Evolutionary conservation across 2,329 filamentous ascomycete species (phyloP).

Genomic region (Sarocladium kiliense): DNA sequence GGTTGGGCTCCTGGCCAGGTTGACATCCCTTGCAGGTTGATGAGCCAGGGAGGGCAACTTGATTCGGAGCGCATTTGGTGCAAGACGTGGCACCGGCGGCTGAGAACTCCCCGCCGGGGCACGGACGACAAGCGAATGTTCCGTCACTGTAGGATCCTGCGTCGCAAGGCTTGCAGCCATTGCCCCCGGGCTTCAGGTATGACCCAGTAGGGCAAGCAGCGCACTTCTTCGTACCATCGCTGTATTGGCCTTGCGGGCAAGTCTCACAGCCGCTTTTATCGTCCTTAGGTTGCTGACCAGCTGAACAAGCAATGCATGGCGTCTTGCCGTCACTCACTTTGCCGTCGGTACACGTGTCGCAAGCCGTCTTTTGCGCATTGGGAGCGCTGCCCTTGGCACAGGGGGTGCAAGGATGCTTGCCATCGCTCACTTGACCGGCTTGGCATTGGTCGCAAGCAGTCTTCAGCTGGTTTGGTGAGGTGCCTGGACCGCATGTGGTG

Average conservation of each 20-base stretch:
- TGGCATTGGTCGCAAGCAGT: background rate
- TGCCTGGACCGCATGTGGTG: background rate
- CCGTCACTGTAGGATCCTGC: background rate
- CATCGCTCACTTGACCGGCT: background rate
- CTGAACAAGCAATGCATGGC: background rate
- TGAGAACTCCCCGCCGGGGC: background rate
- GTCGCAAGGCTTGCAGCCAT: background rate
- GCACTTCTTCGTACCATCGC: background rate
- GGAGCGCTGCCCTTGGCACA: slow-evolving; percentile 1
- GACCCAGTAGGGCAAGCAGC: background rate
- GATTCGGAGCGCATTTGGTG: slow-evolving; percentile 1
- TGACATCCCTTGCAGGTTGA: background rate
- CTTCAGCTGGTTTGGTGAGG: background rate
- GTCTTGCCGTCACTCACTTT: background rate
- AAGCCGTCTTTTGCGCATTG: background rate
- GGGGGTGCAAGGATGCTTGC: background rate
- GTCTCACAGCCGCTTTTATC: background rate
- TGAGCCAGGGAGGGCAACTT: background rate
- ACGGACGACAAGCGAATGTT: background rate
- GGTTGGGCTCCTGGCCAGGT: background rate
- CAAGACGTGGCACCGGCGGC: background rate
- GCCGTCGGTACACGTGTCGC: background rate
- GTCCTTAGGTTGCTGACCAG: background rate
- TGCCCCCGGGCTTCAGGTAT: background rate
- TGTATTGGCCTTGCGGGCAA: background rate